phyloP scores from a whole-genome alignment of 768 basidiomycete species.

The Lepiota subincarnata region DNA sequence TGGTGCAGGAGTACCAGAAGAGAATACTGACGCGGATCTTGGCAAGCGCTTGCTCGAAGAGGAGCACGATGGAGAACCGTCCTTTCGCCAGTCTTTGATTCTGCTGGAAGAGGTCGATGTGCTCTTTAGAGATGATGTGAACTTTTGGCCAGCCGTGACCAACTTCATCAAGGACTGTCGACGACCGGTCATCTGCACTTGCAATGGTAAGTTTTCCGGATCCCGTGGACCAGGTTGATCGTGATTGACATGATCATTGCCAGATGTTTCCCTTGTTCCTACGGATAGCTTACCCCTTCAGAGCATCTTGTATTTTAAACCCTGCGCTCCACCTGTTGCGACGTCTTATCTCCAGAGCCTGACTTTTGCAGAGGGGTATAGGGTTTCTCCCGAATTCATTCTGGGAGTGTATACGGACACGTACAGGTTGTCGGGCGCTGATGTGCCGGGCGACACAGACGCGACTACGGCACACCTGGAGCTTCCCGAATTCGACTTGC shows the following conservation, averaged over 20 bases:
- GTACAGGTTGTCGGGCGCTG: slow-evolving; percentile 4
- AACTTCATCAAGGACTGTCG: slow-evolving; percentile 79
- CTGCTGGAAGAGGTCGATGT: slow-evolving; percentile 95
- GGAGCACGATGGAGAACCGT: slow-evolving; percentile 14
- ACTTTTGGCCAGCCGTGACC: slow-evolving; percentile 82
- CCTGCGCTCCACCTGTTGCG: slow-evolving; percentile 51
- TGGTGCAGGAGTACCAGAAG: slow-evolving; percentile 1
- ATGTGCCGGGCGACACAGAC: slow-evolving; percentile 4
- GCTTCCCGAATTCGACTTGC: slow-evolving; percentile 13
- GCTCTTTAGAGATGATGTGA: slow-evolving; percentile 79
- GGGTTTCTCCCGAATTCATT: slow-evolving; percentile 39
- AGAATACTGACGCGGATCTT: background rate
- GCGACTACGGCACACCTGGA: slow-evolving; percentile 7
- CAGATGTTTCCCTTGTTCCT: slow-evolving; percentile 76
- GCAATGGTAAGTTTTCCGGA: slow-evolving; percentile 69
- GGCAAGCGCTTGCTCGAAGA: slow-evolving; percentile 7
- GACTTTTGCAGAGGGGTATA: slow-evolving; percentile 52
- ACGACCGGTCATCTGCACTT: slow-evolving; percentile 90
- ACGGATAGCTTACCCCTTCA: slow-evolving; percentile 73
- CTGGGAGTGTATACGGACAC: slow-evolving; percentile 33
- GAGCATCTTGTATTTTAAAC: slow-evolving; percentile 57
- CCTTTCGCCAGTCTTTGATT: slow-evolving; percentile 78
- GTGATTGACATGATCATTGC: slow-evolving; percentile 10
- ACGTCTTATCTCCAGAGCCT: slow-evolving; percentile 67
- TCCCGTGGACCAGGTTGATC: slow-evolving; percentile 9